These are phyloP conservation scores for Trichoderma asperelloides DNA, from an alignment of 495 filamentous ascomycete species.

Conservation along the genomic window DNA sequence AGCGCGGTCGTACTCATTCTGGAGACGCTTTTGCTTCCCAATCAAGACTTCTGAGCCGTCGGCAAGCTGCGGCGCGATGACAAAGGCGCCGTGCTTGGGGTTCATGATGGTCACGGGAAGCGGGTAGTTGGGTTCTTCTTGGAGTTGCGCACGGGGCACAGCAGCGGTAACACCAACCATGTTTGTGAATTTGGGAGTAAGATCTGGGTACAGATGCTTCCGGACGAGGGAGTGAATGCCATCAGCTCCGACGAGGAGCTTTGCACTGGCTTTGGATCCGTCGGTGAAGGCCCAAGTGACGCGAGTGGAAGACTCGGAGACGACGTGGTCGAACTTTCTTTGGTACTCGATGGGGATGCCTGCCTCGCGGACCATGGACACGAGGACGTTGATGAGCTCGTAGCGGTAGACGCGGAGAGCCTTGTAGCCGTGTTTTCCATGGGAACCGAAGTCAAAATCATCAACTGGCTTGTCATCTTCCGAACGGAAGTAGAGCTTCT, in stretches of 20 bases:
- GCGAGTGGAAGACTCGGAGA: conserved; percentile 22
- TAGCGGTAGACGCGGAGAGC: conserved; percentile 41
- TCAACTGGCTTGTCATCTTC: conserved; percentile 28
- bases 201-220: conserved; percentile 13
- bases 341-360: conserved; percentile 32
- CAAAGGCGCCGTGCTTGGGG: conserved; percentile 30
- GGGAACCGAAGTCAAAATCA: conserved; percentile 35
- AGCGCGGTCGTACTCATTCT: conserved; percentile 10
- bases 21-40: conserved; percentile 27
- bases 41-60: conserved; percentile 39
- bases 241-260: conserved; percentile 38
- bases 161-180: conserved; percentile 18
- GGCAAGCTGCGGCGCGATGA: conserved; percentile 36
- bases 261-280: conserved; percentile 23
- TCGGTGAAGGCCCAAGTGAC: conserved; percentile 36
- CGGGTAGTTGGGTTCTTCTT: conserved; percentile 21
- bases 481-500: conserved; percentile 32
- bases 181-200: conserved; percentile 14
- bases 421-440: conserved; percentile 33
- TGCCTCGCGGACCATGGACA: conserved; percentile 21
- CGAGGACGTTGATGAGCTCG: conserved; percentile 32
- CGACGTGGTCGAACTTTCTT: conserved; percentile 31
- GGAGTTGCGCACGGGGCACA: conserved; percentile 19
- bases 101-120: conserved; percentile 36
- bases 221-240: conserved; percentile 43